These are phyloP conservation scores for Phytophthora foliorum DNA, from an alignment of 352 stramenopile genomes.

Conservation along the genomic window DNA sequence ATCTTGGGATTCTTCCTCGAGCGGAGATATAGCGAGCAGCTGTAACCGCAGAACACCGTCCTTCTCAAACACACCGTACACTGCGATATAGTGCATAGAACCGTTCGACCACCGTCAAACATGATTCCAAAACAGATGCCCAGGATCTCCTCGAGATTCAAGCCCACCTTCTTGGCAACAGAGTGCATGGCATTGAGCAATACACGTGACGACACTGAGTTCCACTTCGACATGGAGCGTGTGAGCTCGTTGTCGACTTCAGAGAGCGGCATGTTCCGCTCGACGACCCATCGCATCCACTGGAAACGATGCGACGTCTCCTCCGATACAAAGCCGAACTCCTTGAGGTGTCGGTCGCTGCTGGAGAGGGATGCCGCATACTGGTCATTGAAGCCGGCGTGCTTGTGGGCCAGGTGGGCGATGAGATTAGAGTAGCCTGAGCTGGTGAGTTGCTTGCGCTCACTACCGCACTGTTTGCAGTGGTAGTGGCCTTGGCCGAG, in stretches of 20 bases:
- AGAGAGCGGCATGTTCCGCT: conserved; percentile 8
- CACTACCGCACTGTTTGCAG: conserved; percentile 7
- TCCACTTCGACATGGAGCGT: not conserved
- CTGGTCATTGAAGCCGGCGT: not conserved
- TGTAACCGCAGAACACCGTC: not conserved
- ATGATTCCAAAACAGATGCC: conserved; percentile 8
- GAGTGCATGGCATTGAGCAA: not conserved
- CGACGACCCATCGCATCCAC: conserved; percentile 17
- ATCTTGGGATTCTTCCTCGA: too few species aligned
- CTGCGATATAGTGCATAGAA: conserved; percentile 12
- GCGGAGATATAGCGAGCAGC: conserved; percentile 2
- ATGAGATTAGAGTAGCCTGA: conserved; percentile 18
- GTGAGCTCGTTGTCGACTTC: conserved; percentile 10
- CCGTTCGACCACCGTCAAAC: conserved; percentile 10
- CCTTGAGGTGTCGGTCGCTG: not conserved
- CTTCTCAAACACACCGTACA: conserved; percentile 1
- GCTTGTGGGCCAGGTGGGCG: not conserved
- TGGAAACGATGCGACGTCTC: conserved; percentile 15
- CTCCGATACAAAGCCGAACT: conserved; percentile 13
- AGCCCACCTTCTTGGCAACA: conserved; percentile 13
- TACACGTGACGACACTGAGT: not conserved
- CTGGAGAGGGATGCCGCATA: not conserved
- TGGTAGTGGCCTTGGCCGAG: not conserved
- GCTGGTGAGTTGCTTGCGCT: conserved; percentile 5
- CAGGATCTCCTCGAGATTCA: not conserved